Percentiles rank a stretch among this genome's conserved stretches.
phyloP scores from a whole-genome alignment of 1,284 basidiomycete genomes.

The Chondrostereum purpureum region DNA sequence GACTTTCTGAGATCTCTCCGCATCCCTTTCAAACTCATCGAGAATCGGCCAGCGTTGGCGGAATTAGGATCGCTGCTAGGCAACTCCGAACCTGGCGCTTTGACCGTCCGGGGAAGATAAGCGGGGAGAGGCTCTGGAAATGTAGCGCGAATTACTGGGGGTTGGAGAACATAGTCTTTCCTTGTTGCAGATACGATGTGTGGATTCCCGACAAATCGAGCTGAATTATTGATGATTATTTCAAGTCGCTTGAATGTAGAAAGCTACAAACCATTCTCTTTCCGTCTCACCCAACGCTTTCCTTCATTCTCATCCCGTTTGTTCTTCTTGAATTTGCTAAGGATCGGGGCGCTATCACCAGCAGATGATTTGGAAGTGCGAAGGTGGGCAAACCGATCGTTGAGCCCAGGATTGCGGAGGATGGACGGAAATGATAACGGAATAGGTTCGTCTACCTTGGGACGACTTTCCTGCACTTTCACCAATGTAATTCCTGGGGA shows the following conservation, averaged over 20 bases:
- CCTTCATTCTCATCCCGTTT: conserved; percentile 59
- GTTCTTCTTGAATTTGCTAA: conserved; percentile 28
- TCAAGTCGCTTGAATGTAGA: background rate
- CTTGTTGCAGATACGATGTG: conserved; percentile 57
- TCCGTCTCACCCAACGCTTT: conserved; percentile 67
- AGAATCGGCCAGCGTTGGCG: conserved; percentile 69
- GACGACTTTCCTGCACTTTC: background rate
- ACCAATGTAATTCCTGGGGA: too few species aligned
- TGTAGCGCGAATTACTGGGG: conserved; percentile 43
- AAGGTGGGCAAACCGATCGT: conserved; percentile 47
- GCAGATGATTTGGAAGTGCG: conserved; percentile 16
- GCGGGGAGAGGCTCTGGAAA: conserved; percentile 71
- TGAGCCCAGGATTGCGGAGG: conserved; percentile 50
- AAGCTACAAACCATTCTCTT: conserved; percentile 61
- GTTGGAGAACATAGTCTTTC: conserved; percentile 43
- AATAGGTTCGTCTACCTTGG: conserved; percentile 26
- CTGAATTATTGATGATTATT: conserved; percentile 27
- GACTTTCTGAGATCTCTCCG: conserved; percentile 56
- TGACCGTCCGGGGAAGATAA: conserved; percentile 55
- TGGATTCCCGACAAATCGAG: conserved; percentile 62
- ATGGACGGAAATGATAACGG: conserved; percentile 66
- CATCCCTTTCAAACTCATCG: conserved; percentile 67
- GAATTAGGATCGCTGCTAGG: conserved; percentile 41
- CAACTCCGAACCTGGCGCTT: conserved; percentile 37
- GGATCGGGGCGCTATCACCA: conserved; percentile 9